A percentile compares a stretch with the other conserved stretches of the same genome.
phyloP scores from a whole-genome alignment of 352 stramenopile genomes.

The Phytophthora quininea region DNA sequence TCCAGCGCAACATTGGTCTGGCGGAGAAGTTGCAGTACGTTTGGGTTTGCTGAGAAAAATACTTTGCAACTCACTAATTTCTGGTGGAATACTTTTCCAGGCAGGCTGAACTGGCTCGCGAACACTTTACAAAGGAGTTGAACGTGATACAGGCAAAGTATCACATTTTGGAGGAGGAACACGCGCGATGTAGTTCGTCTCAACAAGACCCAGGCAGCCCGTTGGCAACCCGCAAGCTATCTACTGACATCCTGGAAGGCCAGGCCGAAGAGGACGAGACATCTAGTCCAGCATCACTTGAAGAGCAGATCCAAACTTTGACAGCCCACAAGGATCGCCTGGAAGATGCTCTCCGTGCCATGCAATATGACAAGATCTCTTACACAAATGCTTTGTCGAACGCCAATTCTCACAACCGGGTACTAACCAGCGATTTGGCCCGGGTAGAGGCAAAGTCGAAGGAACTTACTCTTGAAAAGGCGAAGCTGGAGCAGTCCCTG shows the following conservation, averaged over 20 bases:
- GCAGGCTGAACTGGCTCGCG: constrained; percentile 51
- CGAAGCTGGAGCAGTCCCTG: constrained; percentile 52
- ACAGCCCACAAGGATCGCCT: constrained; percentile 64
- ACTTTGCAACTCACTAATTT: not conserved
- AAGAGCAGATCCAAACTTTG: constrained; percentile 62
- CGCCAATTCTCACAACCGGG: constrained; percentile 78
- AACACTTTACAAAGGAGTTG: constrained; percentile 60
- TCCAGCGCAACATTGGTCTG: constrained; percentile 43
- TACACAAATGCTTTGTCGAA: constrained; percentile 84
- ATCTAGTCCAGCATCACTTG: constrained; percentile 30
- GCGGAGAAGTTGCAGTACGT: constrained; percentile 65
- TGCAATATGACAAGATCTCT: constrained; percentile 85
- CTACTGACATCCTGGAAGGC: constrained; percentile 1
- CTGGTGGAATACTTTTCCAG: constrained; percentile 11
- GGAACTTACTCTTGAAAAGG: constrained; percentile 41
- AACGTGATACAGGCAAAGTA: constrained; percentile 54
- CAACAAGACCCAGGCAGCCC: not conserved
- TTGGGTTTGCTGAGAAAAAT: not conserved
- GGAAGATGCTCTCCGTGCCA: constrained; percentile 73
- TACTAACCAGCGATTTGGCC: constrained; percentile 62
- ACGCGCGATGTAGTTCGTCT: constrained; percentile 24
- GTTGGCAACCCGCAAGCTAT: not conserved
- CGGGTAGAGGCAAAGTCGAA: constrained; percentile 63
- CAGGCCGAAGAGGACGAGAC: not conserved
- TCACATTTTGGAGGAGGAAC: constrained; percentile 57